Percentiles rank a stretch among this genome's conserved stretches.
Evolutionary conservation across 1,139 yeast species (phyloP).

Genomic region (Yamadazyma spencermartinsiae): DNA sequence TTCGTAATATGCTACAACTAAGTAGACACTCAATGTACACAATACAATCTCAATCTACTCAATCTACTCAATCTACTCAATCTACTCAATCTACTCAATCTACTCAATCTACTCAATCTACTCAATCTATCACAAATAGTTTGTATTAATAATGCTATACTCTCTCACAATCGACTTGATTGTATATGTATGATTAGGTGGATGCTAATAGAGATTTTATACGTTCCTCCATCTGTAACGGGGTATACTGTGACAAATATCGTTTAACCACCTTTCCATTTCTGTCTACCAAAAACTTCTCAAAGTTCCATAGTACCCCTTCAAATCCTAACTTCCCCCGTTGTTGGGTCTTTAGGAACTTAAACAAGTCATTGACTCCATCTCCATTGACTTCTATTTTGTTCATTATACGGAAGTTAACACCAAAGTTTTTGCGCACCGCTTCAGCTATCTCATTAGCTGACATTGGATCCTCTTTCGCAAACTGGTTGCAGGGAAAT

Average conservation of each 20-base stretch:
- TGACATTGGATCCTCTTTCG: slow-evolving; percentile 81
- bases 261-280: slow-evolving; percentile 74
- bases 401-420: slow-evolving; percentile 39
- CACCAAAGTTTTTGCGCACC: slow-evolving; percentile 68
- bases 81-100: too few relatives aligned
- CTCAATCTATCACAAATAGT: too few relatives aligned
- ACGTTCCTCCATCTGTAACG: slow-evolving; percentile 49
- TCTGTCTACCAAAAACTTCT: slow-evolving; percentile 77
- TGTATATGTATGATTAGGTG: too few relatives aligned
- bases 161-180: too few relatives aligned
- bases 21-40: too few relatives aligned
- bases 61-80: too few relatives aligned
- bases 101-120: too few relatives aligned
- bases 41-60: too few relatives aligned
- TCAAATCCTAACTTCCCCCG: slow-evolving; percentile 69
- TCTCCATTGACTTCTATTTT: slow-evolving; percentile 40
- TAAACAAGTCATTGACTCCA: slow-evolving; percentile 28
- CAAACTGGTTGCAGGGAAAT: slow-evolving; percentile 53
- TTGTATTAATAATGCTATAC: too few relatives aligned
- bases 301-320: slow-evolving; percentile 94
- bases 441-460: slow-evolving; percentile 63
- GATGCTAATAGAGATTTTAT: slow-evolving; percentile 3
- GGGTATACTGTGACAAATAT: slow-evolving; percentile 69
- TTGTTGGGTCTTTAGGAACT: slow-evolving; percentile 27
- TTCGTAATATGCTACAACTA: too few relatives aligned